Evolutionary conservation across 164 flowering plant species (phyloP).

Genomic region (Vitis amurensis): DNA sequence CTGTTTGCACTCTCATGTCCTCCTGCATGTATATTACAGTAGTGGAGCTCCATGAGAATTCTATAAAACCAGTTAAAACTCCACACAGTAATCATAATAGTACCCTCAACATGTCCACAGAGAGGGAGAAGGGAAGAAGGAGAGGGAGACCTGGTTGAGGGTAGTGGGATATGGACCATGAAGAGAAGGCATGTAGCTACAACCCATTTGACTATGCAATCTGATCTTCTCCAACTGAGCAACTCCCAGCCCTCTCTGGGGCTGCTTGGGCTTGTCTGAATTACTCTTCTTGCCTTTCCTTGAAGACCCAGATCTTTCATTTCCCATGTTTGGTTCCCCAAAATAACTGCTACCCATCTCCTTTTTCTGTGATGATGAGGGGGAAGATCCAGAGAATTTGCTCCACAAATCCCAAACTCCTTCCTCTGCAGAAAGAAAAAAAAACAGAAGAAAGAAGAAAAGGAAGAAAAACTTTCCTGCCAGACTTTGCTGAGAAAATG

Average conservation of each 20-base stretch:
- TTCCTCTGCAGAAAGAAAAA: not conserved
- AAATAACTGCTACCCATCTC: conserved; percentile 52
- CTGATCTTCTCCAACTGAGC: conserved; percentile 96
- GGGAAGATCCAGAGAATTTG: not conserved
- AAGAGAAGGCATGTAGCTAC: conserved; percentile 29
- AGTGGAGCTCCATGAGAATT: not conserved
- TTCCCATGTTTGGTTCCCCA: conserved; percentile 44
- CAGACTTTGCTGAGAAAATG: conserved; percentile 11
- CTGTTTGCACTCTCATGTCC: conserved; percentile 37
- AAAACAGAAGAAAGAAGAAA: too few relatives aligned
- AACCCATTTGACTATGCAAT: conserved; percentile 62
- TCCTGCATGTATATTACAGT: conserved; percentile 27
- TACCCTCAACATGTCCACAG: too few relatives aligned
- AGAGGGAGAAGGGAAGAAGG: conserved; percentile 4
- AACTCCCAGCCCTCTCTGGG: conserved; percentile 95
- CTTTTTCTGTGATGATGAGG: not conserved
- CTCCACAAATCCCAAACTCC: conserved; percentile 16
- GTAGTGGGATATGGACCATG: conserved; percentile 23
- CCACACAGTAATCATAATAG: not conserved
- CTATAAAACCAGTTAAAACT: not conserved
- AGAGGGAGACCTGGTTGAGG: conserved; percentile 36
- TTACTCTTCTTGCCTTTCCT: conserved; percentile 68
- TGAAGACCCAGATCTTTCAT: conserved; percentile 45
- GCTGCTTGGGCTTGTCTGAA: conserved; percentile 85
- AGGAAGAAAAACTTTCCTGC: not conserved